Percentiles rank a stretch among this genome's conserved stretches.
These are phyloP conservation scores for Hanseniaspora pseudoguilliermondii DNA, from an alignment of 805 yeast species.

Conservation along the genomic window DNA sequence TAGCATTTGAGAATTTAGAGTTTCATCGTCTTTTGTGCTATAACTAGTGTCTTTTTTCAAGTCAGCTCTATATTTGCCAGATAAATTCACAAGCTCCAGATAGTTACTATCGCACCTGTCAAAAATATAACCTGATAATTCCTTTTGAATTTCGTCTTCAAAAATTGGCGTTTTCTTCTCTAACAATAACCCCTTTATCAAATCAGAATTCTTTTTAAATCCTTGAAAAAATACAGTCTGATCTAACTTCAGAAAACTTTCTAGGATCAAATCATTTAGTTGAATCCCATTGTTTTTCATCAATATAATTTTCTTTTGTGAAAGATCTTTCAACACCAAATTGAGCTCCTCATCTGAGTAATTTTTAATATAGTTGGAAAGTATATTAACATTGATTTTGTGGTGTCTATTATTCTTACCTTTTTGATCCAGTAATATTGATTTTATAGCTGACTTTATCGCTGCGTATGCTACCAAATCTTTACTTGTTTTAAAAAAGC, in stretches of 20 bases:
- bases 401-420: background rate
- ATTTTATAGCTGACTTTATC: conserved; percentile 7
- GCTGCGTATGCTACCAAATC: background rate
- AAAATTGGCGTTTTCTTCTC: background rate
- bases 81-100: background rate
- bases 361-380: background rate
- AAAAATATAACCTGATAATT: background rate
- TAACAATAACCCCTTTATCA: background rate
- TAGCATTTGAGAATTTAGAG: conserved; percentile 20
- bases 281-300: background rate
- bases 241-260: background rate
- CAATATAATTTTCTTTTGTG: background rate
- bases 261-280: conserved; percentile 4
- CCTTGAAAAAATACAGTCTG: background rate
- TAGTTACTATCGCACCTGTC: background rate
- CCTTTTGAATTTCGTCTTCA: background rate
- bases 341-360: background rate
- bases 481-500: too few species aligned
- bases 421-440: conserved; percentile 1
- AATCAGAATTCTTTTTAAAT: background rate
- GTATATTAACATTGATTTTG: background rate
- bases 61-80: background rate
- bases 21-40: background rate
- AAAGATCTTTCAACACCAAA: conserved; percentile 1
- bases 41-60: conserved; percentile 2